Base-by-base conservation (phyloP, 306 rosid species). In the Mimosa bimucronata region DNA sequence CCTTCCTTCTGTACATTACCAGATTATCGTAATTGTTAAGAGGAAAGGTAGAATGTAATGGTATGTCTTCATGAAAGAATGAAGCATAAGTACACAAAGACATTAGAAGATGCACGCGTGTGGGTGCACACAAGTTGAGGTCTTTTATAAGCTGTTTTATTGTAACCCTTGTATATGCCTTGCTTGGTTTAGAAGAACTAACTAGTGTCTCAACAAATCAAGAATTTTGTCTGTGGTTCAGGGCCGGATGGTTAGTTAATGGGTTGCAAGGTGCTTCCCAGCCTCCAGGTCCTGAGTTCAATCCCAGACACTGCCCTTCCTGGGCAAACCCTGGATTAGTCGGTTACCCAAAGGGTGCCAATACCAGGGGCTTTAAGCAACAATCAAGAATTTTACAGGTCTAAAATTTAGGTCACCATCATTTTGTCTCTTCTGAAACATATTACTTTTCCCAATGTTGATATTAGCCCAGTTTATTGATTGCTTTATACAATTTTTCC, bases 391-490 rank as follows among this genome's bases (percentile, higher is more conserved):
- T 26, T 12, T 60, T 46, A 14, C 62, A 66, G 66, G 78, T 40
- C 58, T 21, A 30, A 70, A 83, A 77, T 34, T 41, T 13, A 37
- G 9, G 16, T 79, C 50, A 18, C 73, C 46, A 40, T 75, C 53
- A 16, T 62, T n/a, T 40, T 31, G 55, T 71, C 73, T 34, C 57
- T 67, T 30, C 66, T 37, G 26, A 75, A 30, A 61, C 61, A 75
- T 66, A 70, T 70, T 23, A 61, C 52, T 31, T 74, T 79, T 66
- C 73, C 50, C 57, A 46, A 76, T 50, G 57, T 73, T 72, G 19
- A 66, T 50, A 7, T 52, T 12, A 31, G 55, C 44, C 55, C 76
- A 31, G 31, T 58, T 83, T 64, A 48, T 15, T 58, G 10, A n/a
- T n/a, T 37, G 34, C 50, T 41, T 34, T 73, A 25, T 37, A 31